These are phyloP conservation scores for Mycena citricolor DNA, from an alignment of 1,284 basidiomycete genomes.

Conservation along the genomic window DNA sequence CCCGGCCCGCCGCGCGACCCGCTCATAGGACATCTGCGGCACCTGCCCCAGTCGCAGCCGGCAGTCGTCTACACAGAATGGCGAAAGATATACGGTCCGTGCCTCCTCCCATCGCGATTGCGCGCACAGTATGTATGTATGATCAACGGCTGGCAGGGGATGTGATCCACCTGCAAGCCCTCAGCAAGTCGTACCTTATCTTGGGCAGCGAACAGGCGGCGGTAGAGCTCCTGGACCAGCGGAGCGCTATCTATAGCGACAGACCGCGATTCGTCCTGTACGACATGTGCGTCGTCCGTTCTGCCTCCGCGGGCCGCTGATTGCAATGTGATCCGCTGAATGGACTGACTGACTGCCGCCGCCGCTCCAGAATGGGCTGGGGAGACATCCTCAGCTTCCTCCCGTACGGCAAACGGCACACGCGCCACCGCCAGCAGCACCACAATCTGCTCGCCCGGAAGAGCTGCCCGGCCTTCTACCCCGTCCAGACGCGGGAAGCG, in stretches of 20 bases:
- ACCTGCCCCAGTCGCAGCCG: constrained; percentile 17
- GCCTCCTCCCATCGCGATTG: neutral
- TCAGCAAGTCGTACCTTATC: constrained; percentile 31
- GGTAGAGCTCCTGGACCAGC: constrained; percentile 33
- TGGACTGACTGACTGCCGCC: neutral
- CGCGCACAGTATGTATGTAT: no score
- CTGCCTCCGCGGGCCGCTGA: neutral
- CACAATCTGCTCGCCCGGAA: constrained; percentile 3
- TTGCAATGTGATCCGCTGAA: neutral
- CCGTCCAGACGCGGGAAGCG: constrained; percentile 8
- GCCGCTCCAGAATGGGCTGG: constrained; percentile 9
- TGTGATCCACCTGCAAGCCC: constrained; percentile 30
- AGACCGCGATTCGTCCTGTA: constrained; percentile 17
- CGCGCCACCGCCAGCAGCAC: constrained; percentile 5
- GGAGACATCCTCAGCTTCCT: constrained; percentile 7
- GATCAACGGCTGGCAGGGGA: constrained; percentile 18
- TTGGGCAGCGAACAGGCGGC: constrained; percentile 32
- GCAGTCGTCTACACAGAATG: constrained; percentile 18
- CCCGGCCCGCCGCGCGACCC: constrained; percentile 21
- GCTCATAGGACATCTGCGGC: constrained; percentile 23
- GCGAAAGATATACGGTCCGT: constrained; percentile 23
- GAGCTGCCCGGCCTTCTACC: constrained; percentile 3
- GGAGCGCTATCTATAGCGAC: constrained; percentile 31
- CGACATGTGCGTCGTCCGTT: constrained; percentile 9
- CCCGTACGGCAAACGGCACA: constrained; percentile 6